Evolutionary conservation across 2,329 filamentous ascomycete species (phyloP).

Genomic region (Pseudogymnoascus destructans): DNA sequence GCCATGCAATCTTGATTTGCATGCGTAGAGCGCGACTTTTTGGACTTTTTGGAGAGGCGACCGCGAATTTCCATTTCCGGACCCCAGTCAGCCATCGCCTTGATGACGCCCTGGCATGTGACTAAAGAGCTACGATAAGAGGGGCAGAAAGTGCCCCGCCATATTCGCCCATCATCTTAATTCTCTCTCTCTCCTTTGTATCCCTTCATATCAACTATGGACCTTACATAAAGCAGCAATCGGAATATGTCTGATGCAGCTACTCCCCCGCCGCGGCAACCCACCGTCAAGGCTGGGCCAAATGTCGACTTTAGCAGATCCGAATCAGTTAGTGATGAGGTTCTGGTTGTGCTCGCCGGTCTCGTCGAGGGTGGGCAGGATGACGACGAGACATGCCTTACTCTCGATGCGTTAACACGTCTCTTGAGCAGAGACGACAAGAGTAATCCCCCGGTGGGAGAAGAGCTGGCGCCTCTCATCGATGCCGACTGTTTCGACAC

Average conservation of each 20-base stretch:
- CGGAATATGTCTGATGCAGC: conserved; percentile 5
- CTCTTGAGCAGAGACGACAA: conserved; percentile 42
- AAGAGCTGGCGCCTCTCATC: conserved; percentile 47
- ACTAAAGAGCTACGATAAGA: conserved; percentile 1
- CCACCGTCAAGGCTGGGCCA: conserved; percentile 16
- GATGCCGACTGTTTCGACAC: conserved; percentile 71
- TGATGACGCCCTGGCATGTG: conserved; percentile 6
- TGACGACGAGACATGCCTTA: conserved; percentile 53
- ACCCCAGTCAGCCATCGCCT: conserved; percentile 3
- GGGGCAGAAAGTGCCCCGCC: conserved; percentile 7
- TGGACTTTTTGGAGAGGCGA: conserved; percentile 3
- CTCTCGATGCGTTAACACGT: conserved; percentile 45
- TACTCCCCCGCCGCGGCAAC: background rate
- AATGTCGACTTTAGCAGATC: conserved; percentile 9
- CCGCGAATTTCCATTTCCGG: conserved; percentile 8
- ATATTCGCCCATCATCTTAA: conserved; percentile 6
- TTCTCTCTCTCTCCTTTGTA: background rate
- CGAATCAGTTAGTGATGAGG: conserved; percentile 46
- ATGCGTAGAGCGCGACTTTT: background rate
- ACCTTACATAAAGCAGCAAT: conserved; percentile 2
- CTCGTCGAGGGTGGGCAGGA: conserved; percentile 86
- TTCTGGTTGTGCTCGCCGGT: conserved; percentile 53
- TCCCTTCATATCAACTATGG: conserved; percentile 1
- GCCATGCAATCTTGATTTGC: background rate
- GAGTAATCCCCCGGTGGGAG: conserved; percentile 21